phyloP scores from a whole-genome alignment of 176 grass and related monocot genomes.

The Hsuehochloa calcarea region DNA sequence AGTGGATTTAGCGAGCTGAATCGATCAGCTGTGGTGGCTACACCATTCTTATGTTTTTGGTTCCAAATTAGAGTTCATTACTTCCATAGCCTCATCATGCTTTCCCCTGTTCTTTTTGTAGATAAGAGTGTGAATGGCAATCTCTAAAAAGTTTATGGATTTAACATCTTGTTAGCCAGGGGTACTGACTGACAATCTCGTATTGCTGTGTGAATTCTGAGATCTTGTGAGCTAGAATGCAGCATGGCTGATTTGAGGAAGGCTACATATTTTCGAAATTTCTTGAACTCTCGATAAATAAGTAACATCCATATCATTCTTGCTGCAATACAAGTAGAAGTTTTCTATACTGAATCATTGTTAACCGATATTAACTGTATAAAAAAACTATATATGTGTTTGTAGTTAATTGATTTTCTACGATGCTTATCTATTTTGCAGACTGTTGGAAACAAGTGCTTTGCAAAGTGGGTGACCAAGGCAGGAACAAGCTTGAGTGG shows the following conservation, averaged over 20 bases:
- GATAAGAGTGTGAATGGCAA: neutral
- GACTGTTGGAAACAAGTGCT: constrained; percentile 91
- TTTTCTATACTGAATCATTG: neutral
- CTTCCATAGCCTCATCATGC: neutral
- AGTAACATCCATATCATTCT: neutral
- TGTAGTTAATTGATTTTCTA: neutral
- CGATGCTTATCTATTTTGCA: constrained; percentile 23
- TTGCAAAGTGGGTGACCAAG: constrained; percentile 85
- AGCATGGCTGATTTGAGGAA: neutral
- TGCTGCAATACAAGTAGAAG: neutral
- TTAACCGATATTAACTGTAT: neutral
- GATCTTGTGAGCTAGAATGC: neutral
- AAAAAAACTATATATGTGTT: neutral
- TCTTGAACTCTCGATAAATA: neutral
- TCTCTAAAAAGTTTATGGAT: neutral
- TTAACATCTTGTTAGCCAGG: neutral
- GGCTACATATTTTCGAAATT: neutral
- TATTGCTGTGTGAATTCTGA: neutral
- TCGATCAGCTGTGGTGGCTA: neutral
- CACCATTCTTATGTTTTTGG: neutral
- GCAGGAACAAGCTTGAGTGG: constrained; percentile 84
- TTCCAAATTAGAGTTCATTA: neutral
- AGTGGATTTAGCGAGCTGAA: neutral
- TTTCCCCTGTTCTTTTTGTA: neutral
- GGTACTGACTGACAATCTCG: neutral